These are phyloP conservation scores for Rhodotorula sp. DNA, from an alignment of 1,284 basidiomycete species.

Conservation along the genomic window DNA sequence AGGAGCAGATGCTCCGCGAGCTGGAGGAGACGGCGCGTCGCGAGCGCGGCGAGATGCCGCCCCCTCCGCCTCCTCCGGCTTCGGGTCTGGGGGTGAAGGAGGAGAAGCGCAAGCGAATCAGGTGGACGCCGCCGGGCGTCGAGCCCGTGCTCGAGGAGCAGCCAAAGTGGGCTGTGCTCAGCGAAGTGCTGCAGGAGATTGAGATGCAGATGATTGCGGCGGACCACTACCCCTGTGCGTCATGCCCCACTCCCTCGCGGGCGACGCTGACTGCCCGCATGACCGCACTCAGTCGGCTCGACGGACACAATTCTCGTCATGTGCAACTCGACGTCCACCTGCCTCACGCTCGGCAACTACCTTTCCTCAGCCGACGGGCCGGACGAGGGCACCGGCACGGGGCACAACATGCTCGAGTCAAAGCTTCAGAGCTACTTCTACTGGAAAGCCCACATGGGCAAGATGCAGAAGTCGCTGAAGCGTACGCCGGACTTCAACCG, in stretches of 20 bases:
- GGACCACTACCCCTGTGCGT: constrained; percentile 29
- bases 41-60: constrained; percentile 41
- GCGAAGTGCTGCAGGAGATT: constrained; percentile 84
- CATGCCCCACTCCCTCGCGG: too few relatives aligned
- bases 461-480: constrained; percentile 41
- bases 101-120: constrained; percentile 9
- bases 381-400: constrained; percentile 52
- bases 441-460: constrained; percentile 71
- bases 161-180: constrained; percentile 89
- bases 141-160: constrained; percentile 88
- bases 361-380: constrained; percentile 62
- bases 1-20: constrained; percentile 32
- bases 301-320: constrained; percentile 82
- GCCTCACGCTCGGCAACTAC: constrained; percentile 74
- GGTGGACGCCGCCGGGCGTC: constrained; percentile 75
- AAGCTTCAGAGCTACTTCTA: constrained; percentile 72
- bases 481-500: constrained; percentile 18
- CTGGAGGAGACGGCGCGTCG: constrained; percentile 60
- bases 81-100: neutral
- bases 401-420: constrained; percentile 64
- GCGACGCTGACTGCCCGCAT: neutral
- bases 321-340: constrained; percentile 79
- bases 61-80: constrained; percentile 37
- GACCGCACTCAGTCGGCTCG: constrained; percentile 26
- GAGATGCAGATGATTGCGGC: constrained; percentile 71